Conservation (phyloP, 305 asterid genomes). For the Fraxinus xanthoxyloides region DNA sequence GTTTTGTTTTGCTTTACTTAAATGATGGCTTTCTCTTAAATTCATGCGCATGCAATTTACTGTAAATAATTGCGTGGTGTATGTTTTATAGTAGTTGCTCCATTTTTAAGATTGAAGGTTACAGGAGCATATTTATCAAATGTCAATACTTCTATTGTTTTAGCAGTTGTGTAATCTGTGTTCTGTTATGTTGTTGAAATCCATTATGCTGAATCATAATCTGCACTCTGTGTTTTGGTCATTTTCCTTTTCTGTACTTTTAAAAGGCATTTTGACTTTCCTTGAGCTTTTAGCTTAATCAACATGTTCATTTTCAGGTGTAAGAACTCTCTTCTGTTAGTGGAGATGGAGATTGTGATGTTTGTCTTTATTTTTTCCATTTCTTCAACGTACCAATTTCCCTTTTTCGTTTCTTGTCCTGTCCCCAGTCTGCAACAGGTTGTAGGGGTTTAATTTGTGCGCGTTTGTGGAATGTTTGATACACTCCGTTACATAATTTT, state of each 20-base stretch:
- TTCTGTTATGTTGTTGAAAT: neutral
- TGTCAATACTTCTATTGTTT: neutral
- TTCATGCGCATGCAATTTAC: neutral
- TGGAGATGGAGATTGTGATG: neutral
- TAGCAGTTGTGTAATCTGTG: neutral
- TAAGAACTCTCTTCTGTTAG: neutral
- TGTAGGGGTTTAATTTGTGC: neutral
- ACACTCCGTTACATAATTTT: neutral
- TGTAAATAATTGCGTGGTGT: constrained; percentile 17
- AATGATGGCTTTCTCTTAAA: neutral
- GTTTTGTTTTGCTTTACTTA: neutral
- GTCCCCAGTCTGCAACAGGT: neutral
- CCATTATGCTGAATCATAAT: neutral
- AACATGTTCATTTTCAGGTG: neutral
- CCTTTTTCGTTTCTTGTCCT: neutral
- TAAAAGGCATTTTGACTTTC: neutral
- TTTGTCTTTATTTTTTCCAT: neutral
- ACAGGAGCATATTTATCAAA: neutral
- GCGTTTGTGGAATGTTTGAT: neutral
- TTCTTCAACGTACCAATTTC: neutral
- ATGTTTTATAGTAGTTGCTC: neutral
- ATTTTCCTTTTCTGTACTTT: neutral
- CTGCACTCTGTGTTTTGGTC: neutral
- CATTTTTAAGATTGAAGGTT: neutral
- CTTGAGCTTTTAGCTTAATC: neutral